A percentile compares a stretch with the other conserved stretches of the same genome.
Evolutionary conservation across 2,329 filamentous ascomycete genomes (phyloP).

Genomic region (Coniella vitis): DNA sequence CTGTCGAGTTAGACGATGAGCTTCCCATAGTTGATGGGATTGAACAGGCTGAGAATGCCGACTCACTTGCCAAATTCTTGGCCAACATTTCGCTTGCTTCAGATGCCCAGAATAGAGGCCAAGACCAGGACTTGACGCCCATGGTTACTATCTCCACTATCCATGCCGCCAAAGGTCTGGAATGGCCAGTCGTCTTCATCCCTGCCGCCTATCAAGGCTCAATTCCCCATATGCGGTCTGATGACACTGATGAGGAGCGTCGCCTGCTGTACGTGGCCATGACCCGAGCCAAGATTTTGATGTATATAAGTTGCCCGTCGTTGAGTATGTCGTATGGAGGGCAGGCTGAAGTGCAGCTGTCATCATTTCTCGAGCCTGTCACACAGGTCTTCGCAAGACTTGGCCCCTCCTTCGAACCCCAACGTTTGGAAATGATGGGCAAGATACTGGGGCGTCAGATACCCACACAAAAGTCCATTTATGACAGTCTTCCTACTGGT

Average conservation of each 20-base stretch:
- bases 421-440: conserved; percentile 58
- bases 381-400: conserved; percentile 44
- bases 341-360: conserved; percentile 55
- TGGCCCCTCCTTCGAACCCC: conserved; percentile 63
- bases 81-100: conserved; percentile 83
- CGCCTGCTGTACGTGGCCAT: conserved; percentile 91
- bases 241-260: conserved; percentile 82
- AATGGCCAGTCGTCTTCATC: conserved; percentile 94
- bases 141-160: conserved; percentile 91
- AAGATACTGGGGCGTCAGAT: conserved; percentile 61
- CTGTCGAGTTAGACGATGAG: conserved; percentile 42
- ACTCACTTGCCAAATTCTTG: conserved; percentile 68
- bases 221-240: conserved; percentile 80
- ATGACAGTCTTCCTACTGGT: conserved; percentile 44
- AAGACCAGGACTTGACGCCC: conserved; percentile 47
- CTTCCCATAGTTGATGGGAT: conserved; percentile 65
- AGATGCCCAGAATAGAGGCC: conserved; percentile 61
- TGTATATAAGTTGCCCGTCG: conserved; percentile 78
- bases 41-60: conserved; percentile 59
- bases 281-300: conserved; percentile 79
- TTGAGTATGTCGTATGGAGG: conserved; percentile 53
- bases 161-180: conserved; percentile 89
- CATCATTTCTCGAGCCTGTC: conserved; percentile 62
- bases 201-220: conserved; percentile 84
- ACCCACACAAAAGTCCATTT: conserved; percentile 50